Percentiles rank a stretch among this genome's conserved stretches.
Conservation (phyloP, 2,329 filamentous ascomycete genomes). For the Pestalotiopsis sp. region DNA sequence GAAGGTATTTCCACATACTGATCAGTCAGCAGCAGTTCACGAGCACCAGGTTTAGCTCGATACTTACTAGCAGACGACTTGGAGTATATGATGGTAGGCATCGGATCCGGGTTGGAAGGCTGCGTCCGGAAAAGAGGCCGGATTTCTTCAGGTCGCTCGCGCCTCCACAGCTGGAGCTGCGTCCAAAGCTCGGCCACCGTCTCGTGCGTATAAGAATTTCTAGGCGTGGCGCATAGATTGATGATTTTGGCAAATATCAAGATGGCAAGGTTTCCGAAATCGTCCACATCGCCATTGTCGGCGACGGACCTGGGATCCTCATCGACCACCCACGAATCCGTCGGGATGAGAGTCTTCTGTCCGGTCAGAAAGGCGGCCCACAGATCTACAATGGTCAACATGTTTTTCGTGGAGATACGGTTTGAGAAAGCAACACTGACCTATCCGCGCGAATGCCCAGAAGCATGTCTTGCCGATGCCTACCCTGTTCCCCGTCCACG, state of each 20-base stretch:
- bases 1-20: neutral
- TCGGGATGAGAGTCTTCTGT: neutral
- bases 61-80: neutral
- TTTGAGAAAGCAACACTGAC: neutral
- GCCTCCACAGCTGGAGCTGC: neutral
- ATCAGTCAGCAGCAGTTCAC: neutral
- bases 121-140: neutral
- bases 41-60: neutral
- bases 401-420: neutral
- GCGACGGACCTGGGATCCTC: neutral
- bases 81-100: neutral
- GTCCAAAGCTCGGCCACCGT: neutral
- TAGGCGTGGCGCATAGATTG: neutral
- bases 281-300: neutral
- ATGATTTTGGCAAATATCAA: neutral
- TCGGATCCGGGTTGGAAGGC: neutral
- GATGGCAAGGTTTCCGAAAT: neutral
- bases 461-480: neutral
- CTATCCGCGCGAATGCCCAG: neutral
- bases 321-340: neutral
- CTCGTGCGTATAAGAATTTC: neutral
- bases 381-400: neutral
- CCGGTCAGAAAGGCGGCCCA: neutral
- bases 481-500: neutral
- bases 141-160: neutral